These are phyloP conservation scores for Tuber umbilicatum DNA, from an alignment of 495 filamentous ascomycete species.

Conservation along the genomic window DNA sequence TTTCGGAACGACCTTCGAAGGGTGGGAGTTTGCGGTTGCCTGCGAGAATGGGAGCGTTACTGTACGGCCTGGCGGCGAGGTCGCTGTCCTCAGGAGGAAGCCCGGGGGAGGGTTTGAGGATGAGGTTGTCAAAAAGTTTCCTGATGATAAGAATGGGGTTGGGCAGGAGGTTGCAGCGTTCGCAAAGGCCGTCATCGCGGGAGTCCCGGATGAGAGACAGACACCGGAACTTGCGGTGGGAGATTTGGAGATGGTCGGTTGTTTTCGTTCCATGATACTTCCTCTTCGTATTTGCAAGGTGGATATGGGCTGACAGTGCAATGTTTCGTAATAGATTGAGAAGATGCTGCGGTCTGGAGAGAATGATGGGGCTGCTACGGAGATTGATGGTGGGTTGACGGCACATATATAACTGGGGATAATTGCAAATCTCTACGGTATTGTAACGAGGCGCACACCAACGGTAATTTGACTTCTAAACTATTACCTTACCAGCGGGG, in stretches of 20 bases:
- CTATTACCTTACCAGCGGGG: not conserved
- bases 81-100: slow-evolving; percentile 44
- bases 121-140: slow-evolving; percentile 49
- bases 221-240: slow-evolving; percentile 59
- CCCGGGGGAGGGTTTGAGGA: slow-evolving; percentile 46
- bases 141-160: slow-evolving; percentile 55
- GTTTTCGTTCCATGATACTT: not conserved
- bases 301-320: slow-evolving; percentile 7
- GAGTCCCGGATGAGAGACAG: slow-evolving; percentile 50
- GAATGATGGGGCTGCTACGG: slow-evolving; percentile 19
- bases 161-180: slow-evolving; percentile 62
- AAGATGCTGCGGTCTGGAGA: slow-evolving; percentile 37
- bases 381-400: slow-evolving; percentile 16
- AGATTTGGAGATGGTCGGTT: slow-evolving; percentile 58
- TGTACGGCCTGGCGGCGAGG: slow-evolving; percentile 27
- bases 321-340: slow-evolving; percentile 26
- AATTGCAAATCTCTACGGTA: not conserved
- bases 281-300: not conserved
- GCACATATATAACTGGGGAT: not conserved
- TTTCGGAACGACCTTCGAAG: slow-evolving; percentile 58
- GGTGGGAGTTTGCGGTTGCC: slow-evolving; percentile 50
- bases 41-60: slow-evolving; percentile 53
- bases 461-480: not conserved
- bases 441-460: not conserved
- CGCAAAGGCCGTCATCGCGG: slow-evolving; percentile 51